These are phyloP conservation scores for Prunus persica DNA, from an alignment of 306 rosid species.

Conservation along the genomic window Prunus_persica_NCBIv2 NC_034013.1:2338501-2339000, in stretches of 20 bases:
- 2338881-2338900: neutral
- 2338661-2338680: neutral
- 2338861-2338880: neutral
- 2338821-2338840: neutral
- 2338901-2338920: no score
- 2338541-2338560: no score
- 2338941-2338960: no score
- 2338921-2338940: no score
- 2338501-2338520: neutral
- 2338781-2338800: neutral
- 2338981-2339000: no score
- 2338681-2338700: neutral
- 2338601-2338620: neutral
- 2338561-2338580: no score
- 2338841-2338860: neutral
- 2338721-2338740: neutral
- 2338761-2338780: neutral
- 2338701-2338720: neutral
- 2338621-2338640: neutral
- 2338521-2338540: no score
- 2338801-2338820: neutral
- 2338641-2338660: neutral
- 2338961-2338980: no score
- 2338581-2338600: neutral
- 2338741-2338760: neutral